Evolutionary conservation across 2,329 filamentous ascomycete genomes (phyloP).

Genomic region (Pseudofabraea citricarpa): DNA sequence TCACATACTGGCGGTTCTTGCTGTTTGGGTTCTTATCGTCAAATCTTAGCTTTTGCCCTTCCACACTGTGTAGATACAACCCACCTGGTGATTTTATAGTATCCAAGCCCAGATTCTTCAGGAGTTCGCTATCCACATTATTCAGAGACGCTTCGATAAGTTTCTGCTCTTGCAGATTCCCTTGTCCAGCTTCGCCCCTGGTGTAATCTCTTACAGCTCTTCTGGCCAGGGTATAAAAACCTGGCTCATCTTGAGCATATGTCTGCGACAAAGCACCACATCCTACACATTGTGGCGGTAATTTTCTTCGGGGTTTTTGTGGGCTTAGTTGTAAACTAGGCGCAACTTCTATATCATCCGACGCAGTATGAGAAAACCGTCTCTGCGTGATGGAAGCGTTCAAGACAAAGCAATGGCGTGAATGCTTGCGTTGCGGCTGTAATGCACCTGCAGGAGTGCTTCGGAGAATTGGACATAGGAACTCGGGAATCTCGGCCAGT

Average conservation of each 20-base stretch:
- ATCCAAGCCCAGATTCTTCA: constrained; percentile 1
- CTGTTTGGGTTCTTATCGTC: too few species aligned
- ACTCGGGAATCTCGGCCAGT: background rate
- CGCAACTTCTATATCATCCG: too few species aligned
- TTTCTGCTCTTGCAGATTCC: constrained; percentile 34
- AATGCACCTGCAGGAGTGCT: background rate
- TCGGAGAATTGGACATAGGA: background rate
- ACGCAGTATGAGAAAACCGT: too few species aligned
- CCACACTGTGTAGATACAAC: too few species aligned
- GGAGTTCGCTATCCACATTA: constrained; percentile 15
- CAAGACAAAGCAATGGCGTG: too few species aligned
- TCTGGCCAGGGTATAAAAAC: constrained; percentile 50
- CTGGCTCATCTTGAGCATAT: constrained; percentile 42
- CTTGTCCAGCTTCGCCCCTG: constrained; percentile 12
- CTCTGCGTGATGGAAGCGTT: too few species aligned
- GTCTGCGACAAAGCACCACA: constrained; percentile 63
- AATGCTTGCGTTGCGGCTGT: too few species aligned
- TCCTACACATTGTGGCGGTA: constrained; percentile 57
- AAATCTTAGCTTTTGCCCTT: too few species aligned
- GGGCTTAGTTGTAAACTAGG: too few species aligned
- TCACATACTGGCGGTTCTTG: constrained; percentile 68
- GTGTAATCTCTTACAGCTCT: constrained; percentile 48
- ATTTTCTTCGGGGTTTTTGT: constrained; percentile 11
- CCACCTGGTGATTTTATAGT: background rate
- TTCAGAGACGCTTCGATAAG: constrained; percentile 35